A percentile compares a stretch with the other conserved stretches of the same genome.
These are phyloP conservation scores for Dendrobium huoshanense DNA, from an alignment of 106 monocot genomes.

Conservation along the genomic window DNA sequence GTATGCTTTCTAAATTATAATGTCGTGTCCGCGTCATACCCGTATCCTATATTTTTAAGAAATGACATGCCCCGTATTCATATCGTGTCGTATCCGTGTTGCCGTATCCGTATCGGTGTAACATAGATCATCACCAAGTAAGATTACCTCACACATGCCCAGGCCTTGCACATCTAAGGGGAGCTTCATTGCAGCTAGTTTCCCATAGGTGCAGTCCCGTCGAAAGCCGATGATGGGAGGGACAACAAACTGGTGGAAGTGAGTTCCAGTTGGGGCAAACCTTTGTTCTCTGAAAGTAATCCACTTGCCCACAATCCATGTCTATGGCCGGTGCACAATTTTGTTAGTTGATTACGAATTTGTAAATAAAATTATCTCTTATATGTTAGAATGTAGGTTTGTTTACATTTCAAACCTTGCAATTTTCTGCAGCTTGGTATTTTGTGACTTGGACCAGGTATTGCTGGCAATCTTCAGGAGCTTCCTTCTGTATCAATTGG, in stretches of 20 bases:
- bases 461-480: conserved; percentile 38
- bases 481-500: conserved; percentile 57
- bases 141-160: conserved; percentile 73
- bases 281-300: conserved; percentile 59
- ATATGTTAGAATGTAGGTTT: neutral
- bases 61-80: too few relatives aligned
- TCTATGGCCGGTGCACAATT: conserved; percentile 22
- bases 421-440: conserved; percentile 57
- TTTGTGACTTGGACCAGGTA: conserved; percentile 74
- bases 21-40: too few relatives aligned
- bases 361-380: neutral
- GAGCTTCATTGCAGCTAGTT: conserved; percentile 82
- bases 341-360: neutral
- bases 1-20: too few relatives aligned
- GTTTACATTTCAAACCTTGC: conserved; percentile 37
- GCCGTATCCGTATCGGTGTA: too few relatives aligned
- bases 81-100: too few relatives aligned
- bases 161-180: conserved; percentile 81
- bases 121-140: too few relatives aligned
- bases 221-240: conserved; percentile 80
- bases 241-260: conserved; percentile 97
- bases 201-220: conserved; percentile 88
- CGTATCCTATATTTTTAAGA: too few relatives aligned
- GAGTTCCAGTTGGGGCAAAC: conserved; percentile 84
- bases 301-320: conserved; percentile 98